Evolutionary conservation across 805 yeast genomes (phyloP).

Genomic region (Saccharomycopsis sp.): DNA sequence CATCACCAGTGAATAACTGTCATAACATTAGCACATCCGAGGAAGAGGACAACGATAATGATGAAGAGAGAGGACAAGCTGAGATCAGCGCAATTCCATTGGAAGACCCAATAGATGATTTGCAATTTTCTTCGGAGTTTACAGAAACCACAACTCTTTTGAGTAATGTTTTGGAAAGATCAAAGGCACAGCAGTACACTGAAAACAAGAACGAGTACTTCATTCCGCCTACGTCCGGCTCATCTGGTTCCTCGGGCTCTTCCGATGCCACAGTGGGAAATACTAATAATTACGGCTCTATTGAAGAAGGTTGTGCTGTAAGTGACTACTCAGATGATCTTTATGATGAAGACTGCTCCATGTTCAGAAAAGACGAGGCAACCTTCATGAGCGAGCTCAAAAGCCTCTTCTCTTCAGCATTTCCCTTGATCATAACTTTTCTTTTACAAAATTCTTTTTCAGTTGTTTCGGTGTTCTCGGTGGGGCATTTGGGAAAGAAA

Average conservation of each 20-base stretch:
- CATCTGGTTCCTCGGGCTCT: too few species aligned
- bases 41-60: slow-evolving; percentile 6
- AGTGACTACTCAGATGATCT: not conserved
- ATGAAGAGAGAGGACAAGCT: not conserved
- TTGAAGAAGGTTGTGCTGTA: too few species aligned
- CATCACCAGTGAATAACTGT: slow-evolving; percentile 6
- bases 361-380: slow-evolving; percentile 6
- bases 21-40: not conserved
- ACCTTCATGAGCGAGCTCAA: slow-evolving; percentile 25
- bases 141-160: too few species aligned
- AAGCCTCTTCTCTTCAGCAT: slow-evolving; percentile 35
- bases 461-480: slow-evolving; percentile 67
- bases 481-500: slow-evolving; percentile 62
- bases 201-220: too few species aligned
- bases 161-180: too few species aligned
- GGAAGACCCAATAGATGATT: not conserved
- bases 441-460: slow-evolving; percentile 64
- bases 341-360: not conserved
- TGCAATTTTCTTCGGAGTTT: too few species aligned
- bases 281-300: too few species aligned
- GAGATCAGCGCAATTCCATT: not conserved
- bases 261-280: too few species aligned
- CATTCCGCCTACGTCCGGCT: too few species aligned
- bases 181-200: too few species aligned
- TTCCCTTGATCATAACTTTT: slow-evolving; percentile 60